These are phyloP conservation scores for Linderina pennispora DNA, from an alignment of 192 early-diverging fungal genomes.

Conservation along the genomic window DNA sequence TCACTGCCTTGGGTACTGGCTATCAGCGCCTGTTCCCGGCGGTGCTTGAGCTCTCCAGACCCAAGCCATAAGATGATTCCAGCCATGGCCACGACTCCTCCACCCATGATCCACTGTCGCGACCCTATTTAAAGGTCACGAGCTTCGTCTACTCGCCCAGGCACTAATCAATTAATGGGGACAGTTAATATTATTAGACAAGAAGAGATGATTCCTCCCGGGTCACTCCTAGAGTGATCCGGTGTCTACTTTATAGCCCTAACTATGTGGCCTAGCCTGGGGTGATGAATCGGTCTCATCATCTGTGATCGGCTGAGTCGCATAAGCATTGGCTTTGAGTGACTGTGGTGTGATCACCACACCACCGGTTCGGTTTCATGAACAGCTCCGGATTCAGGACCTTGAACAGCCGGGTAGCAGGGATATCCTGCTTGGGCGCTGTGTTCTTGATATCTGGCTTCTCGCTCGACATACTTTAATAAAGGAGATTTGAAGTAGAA, in stretches of 20 bases:
- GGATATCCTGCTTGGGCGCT: constrained; percentile 18
- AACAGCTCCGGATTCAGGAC: constrained; percentile 44
- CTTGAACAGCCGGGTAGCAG: constrained; percentile 41
- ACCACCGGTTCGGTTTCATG: constrained; percentile 39
- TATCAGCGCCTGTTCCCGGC: constrained; percentile 6
- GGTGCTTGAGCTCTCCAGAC: constrained; percentile 27
- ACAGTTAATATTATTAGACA: too few relatives aligned
- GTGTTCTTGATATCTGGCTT: neutral
- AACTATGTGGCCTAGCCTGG: too few relatives aligned
- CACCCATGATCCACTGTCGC: constrained; percentile 46
- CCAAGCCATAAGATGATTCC: constrained; percentile 36
- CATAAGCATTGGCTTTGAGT: too few relatives aligned
- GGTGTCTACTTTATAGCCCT: too few relatives aligned
- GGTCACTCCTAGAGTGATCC: too few relatives aligned
- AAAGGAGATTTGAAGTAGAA: too few relatives aligned
- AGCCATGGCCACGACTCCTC: constrained; percentile 25
- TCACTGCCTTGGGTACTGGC: neutral
- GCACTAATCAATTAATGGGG: too few relatives aligned
- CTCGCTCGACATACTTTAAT: neutral
- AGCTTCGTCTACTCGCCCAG: constrained; percentile 37
- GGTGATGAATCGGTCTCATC: neutral
- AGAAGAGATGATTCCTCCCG: too few relatives aligned
- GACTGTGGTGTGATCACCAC: too few relatives aligned
- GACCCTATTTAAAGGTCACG: too few relatives aligned
- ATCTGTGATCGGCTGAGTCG: too few relatives aligned